phyloP scores from a whole-genome alignment of 163 green algal species.

The Trebouxiophyceae sp. region DNA sequence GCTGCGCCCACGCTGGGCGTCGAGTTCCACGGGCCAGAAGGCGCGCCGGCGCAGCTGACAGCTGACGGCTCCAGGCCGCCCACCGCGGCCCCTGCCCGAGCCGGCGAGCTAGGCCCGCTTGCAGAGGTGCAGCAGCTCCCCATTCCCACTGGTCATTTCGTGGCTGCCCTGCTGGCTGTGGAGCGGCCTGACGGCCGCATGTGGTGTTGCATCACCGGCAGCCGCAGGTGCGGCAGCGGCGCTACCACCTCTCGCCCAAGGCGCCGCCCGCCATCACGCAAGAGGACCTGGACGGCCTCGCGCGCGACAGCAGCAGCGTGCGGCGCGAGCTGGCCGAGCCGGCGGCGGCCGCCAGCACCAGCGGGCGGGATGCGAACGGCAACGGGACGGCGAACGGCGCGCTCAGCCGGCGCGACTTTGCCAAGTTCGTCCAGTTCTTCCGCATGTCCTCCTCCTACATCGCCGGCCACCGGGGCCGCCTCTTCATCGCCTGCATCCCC shows the following conservation, averaged over 20 bases:
- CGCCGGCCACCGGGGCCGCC: conserved; percentile 63
- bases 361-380: not conserved
- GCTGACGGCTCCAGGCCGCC: too few species aligned
- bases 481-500: conserved; percentile 86
- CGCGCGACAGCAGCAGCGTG: not conserved
- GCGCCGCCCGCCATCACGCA: not conserved
- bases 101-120: too few species aligned
- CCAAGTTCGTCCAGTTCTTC: conserved; percentile 84
- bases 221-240: too few species aligned
- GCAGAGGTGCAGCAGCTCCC: too few species aligned
- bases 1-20: too few species aligned
- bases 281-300: not conserved
- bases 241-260: not conserved
- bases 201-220: too few species aligned
- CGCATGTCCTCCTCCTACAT: conserved; percentile 84
- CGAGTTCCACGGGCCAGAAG: too few species aligned
- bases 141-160: too few species aligned
- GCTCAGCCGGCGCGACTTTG: not conserved
- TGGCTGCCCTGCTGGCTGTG: too few species aligned
- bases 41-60: too few species aligned
- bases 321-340: not conserved
- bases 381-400: not conserved
- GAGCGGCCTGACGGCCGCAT: too few species aligned
- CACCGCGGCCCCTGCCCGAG: too few species aligned
- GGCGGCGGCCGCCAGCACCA: not conserved